These are phyloP conservation scores for Neonectria hederae DNA, from an alignment of 2,329 filamentous ascomycete species.

Conservation along the genomic window DNA sequence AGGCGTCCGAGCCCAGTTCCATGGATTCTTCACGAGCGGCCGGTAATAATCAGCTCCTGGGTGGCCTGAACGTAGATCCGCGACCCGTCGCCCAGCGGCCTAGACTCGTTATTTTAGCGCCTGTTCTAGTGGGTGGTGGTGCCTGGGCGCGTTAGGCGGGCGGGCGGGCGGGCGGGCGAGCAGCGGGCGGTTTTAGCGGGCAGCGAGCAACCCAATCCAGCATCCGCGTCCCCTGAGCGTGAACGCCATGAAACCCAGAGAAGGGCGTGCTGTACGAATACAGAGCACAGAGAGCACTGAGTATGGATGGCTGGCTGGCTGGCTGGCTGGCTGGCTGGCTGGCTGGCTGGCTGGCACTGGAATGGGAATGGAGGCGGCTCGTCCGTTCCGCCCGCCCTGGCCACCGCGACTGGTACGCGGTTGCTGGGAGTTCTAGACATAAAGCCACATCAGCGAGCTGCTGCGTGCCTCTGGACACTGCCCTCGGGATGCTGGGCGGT, in stretches of 20 bases:
- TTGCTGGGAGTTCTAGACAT: background rate
- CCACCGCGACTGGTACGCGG: background rate
- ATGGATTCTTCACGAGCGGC: background rate
- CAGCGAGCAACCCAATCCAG: background rate
- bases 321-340: no score
- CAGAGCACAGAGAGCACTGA: background rate
- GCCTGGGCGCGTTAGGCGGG: background rate
- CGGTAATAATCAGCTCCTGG: background rate
- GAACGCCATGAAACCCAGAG: background rate
- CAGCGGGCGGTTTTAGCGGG: background rate
- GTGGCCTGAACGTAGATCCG: background rate
- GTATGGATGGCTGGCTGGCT: no score
- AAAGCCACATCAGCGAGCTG: background rate
- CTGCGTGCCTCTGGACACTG: background rate
- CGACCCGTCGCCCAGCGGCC: background rate
- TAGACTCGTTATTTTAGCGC: background rate
- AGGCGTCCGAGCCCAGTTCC: background rate
- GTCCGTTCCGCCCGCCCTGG: conserved; percentile 10
- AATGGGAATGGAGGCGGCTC: conserved; percentile 10
- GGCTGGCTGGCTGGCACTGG: background rate
- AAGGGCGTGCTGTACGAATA: no score
- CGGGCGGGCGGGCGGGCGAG: background rate
- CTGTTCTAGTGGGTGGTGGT: background rate
- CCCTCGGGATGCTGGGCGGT: background rate
- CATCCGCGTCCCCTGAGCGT: background rate